Base-by-base conservation (phyloP, 2,329 filamentous ascomycete species). In the Emericellopsis cladophorae region DNA sequence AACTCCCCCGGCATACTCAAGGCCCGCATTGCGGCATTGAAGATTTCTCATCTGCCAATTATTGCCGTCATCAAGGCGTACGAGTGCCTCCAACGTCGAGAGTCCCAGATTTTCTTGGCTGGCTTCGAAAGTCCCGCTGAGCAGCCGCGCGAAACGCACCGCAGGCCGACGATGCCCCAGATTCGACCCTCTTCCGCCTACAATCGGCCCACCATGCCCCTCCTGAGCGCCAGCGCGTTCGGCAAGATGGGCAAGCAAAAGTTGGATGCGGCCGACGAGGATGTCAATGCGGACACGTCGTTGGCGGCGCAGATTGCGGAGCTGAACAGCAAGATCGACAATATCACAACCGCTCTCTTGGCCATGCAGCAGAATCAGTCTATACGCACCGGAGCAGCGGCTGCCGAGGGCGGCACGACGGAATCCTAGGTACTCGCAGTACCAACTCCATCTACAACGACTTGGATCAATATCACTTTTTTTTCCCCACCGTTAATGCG, bases 51-150 rank as follows among this genome's bases (percentile, higher is more conserved):
- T 50, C 63, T 76, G 37, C 83, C 84, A 26, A 76, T 85, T 46
- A 80, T 88, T 23, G 74, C 61, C n/a, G 62, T 69, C 36, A 88
- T 89, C 48, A 71, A 74, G 56, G 52, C 69, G n/a, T 87, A 82
- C 55, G 82, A 86, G 59, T 64, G 64, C 50, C 46, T 74, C 36
- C 58, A 59, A 18, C 57, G 57, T 42, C 63, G 60, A 39, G 50
- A 62, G 7, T 45, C 54, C 11, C 50, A 56, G 11, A 66, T 68
- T 39, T 66, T 66, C 40, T 70, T 64, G 46, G 64, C 62, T 43
- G 66, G 60, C 23, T 72, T 68, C 58, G 67, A 65, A 50, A 74
- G 67, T 4, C 67, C 66, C 0, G 59, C 56, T 16, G 53, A 58
- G 46, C 26, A 29, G 9, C 42, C 42, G 36, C 46, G 49, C 46